Evolutionary conservation across 768 basidiomycete genomes (phyloP), one percentile per base, ranked within the genome.

Genomic region (Panaeolus cyanescens): DNA sequence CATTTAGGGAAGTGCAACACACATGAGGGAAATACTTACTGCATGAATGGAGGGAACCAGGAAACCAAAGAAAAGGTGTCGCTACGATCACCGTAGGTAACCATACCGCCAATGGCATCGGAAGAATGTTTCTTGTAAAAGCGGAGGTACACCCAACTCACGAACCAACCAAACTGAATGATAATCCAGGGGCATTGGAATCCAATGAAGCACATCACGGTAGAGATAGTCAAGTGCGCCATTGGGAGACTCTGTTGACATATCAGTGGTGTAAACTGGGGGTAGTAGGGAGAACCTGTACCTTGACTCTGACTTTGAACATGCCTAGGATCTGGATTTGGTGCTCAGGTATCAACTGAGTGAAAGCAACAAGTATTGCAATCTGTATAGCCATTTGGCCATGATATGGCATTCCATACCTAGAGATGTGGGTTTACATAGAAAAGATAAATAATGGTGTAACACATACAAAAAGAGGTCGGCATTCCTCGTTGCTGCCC

Each of bases 141-240:
- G 34, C 97, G 88, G 32, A 99, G 85, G 76, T 97, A 99, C 58
- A 93, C 82, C 92, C 95, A 99, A 32, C 91, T 85, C 7, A 95
- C 92, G 59, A 97, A 90, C 95, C 96, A 99, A n/a, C 96, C 97
- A 72, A 98, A 99, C 71, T 99, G 97, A 64, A 99, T 95, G 70
- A 95, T 78, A 55, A 96, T 93, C 80, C 87, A 96, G 15, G 94
- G 95, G 60, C 87, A 90, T 72, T 95, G 95, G 77, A 89, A 89
- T 20, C 94, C 95, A 45, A 95, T 61, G 54, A 96, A 65, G 64
- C 88, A 90, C 77, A 94, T 80, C 28, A 97, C 83, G 62, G 91
- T 94, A 9, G 96, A 98, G 59, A 98, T 75, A 1, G 92, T 90
- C 61, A 99, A 83, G 75, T 98, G 95, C 32, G 89, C 86, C 89